These are phyloP conservation scores for Peterozyma toletana DNA, from an alignment of 805 yeast genomes.

Conservation along the genomic window DNA sequence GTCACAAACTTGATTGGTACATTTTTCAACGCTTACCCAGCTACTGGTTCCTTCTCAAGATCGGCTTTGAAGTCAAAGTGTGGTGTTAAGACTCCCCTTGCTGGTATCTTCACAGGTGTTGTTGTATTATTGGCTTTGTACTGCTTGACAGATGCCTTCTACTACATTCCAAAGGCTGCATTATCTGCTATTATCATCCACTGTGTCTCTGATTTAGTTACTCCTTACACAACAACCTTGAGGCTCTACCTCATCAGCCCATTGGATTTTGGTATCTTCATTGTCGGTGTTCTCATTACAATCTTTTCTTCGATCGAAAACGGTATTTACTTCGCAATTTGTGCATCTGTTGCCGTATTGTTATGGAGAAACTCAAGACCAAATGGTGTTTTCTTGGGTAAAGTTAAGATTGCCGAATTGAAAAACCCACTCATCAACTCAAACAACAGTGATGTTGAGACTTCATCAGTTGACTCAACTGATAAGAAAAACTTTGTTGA, in stretches of 20 bases:
- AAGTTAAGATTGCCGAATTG: slow-evolving; percentile 66
- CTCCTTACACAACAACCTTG: slow-evolving; percentile 61
- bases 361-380: slow-evolving; percentile 76
- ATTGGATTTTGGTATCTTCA: slow-evolving; percentile 63
- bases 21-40: slow-evolving; percentile 89
- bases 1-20: slow-evolving; percentile 86
- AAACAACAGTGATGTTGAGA: slow-evolving; percentile 11
- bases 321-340: slow-evolving; percentile 87
- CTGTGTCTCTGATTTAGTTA: slow-evolving; percentile 82
- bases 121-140: slow-evolving; percentile 85
- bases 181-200: slow-evolving; percentile 85
- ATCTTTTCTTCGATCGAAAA: slow-evolving; percentile 76
- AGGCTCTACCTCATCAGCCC: slow-evolving; percentile 70
- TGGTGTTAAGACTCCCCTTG: slow-evolving; percentile 91
- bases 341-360: slow-evolving; percentile 71
- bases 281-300: slow-evolving; percentile 66
- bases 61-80: slow-evolving; percentile 92
- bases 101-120: slow-evolving; percentile 85
- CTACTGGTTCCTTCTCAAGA: slow-evolving; percentile 93
- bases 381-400: slow-evolving; percentile 75
- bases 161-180: slow-evolving; percentile 85
- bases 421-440: slow-evolving; percentile 46
- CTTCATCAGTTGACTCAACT: slow-evolving; percentile 4
- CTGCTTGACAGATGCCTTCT: slow-evolving; percentile 76
- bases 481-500: slow-evolving; percentile 4